These are phyloP conservation scores for Goffeauzyma gilvescens DNA, from an alignment of 768 basidiomycete species.

Conservation along the genomic window DNA sequence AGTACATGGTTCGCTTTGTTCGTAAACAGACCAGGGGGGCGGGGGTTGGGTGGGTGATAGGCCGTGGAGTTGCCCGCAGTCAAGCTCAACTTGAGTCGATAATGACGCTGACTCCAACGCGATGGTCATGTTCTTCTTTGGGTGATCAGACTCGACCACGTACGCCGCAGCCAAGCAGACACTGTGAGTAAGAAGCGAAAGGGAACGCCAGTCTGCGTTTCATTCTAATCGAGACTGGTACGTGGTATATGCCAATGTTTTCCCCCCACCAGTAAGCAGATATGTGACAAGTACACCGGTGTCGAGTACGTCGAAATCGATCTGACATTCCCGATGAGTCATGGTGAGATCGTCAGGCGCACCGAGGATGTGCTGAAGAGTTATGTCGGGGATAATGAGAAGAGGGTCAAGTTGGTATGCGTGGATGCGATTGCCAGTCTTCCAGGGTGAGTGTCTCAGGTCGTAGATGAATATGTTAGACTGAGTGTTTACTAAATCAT, in stretches of 20 bases:
- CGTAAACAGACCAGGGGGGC: too few relatives aligned
- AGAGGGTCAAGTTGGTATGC: constrained; percentile 43
- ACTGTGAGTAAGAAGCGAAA: constrained; percentile 14
- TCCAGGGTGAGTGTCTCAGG: constrained; percentile 38
- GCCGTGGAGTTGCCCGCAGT: too few relatives aligned
- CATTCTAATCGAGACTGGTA: too few relatives aligned
- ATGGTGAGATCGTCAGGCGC: constrained; percentile 38
- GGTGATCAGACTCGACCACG: constrained; percentile 38
- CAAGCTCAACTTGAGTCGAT: constrained; percentile 1
- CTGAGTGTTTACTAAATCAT: not conserved
- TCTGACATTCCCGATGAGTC: constrained; percentile 43
- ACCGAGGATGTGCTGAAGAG: constrained; percentile 18
- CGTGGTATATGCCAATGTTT: not conserved
- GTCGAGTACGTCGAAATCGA: constrained; percentile 40
- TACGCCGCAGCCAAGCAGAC: constrained; percentile 43
- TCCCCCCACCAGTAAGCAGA: constrained; percentile 29
- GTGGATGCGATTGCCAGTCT: constrained; percentile 49
- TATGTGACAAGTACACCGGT: constrained; percentile 42
- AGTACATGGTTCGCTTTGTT: constrained; percentile 1
- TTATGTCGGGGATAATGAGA: constrained; percentile 22
- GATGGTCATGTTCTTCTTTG: not conserved
- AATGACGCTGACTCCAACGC: not conserved
- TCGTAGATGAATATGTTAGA: not conserved
- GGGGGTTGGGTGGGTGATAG: too few relatives aligned
- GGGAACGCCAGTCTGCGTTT: too few relatives aligned